Base-by-base conservation (phyloP, 805 yeast genomes). In the Wickerhamomyces alni region DNA sequence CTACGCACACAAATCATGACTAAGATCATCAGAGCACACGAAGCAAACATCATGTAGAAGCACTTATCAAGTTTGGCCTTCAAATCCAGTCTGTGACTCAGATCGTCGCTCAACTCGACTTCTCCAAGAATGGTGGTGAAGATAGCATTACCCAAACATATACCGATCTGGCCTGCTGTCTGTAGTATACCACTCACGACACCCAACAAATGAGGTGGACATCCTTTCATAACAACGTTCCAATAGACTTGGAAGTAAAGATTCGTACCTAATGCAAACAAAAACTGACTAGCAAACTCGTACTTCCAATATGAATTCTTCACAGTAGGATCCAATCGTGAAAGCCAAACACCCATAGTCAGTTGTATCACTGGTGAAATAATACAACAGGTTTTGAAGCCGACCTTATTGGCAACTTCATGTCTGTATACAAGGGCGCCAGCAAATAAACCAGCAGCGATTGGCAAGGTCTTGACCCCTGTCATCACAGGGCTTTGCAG, bases 181-280 rank as follows among this genome's bases (percentile, higher is more conserved):
- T 58, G 63, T 27, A 57, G 51, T 7, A 66, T 44, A 1, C 68
- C 73, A 7, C 63, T 41, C 3, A 67, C 66, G 22, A 63, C 59
- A 15, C 70, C 72, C 37, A 67, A 71, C 13, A 63, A 42, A 37
- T 63, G 61, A 5, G 48, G 33, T 0, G 74, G 72, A 8, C 70
- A 59, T 17, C 56, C 36, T 32, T 54, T 33, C 42, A 57, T 50
- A 8, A 66, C 47, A 4, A 61, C 54, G 25, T 54, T 61, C 29
- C 59, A 39, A 37, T 59, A 67, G 3, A 63, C 55, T 21, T 63
- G 54, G 46, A 62, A 65, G 43, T 55, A 67, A 3, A 59, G 37
- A 30, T 64, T 65, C 1, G 47, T 40, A 2, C 60, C 58, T 19
- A 42, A 38, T 7, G 61, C 65, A 36, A 42, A 35, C 18, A 55